These are phyloP conservation scores for Mycena filopes DNA, from an alignment of 768 basidiomycete species.

Conservation along the genomic window DNA sequence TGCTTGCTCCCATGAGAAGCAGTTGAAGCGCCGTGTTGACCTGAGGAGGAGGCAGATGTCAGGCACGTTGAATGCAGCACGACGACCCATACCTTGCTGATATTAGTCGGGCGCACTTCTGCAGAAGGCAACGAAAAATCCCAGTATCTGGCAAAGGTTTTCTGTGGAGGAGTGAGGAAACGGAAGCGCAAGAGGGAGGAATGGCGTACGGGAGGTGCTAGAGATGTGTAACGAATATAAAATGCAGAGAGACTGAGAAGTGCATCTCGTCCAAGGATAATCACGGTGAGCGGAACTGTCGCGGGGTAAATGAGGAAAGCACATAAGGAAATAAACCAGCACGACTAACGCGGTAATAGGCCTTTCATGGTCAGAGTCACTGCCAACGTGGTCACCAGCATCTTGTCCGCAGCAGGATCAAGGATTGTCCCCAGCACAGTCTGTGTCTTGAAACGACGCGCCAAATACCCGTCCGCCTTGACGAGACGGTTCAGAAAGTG, in stretches of 20 bases:
- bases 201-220: slow-evolving; percentile 83
- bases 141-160: slow-evolving; percentile 95
- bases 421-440: slow-evolving; percentile 95
- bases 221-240: slow-evolving; percentile 90
- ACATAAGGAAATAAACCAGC: background rate
- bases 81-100: slow-evolving; percentile 77
- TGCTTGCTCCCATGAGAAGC: slow-evolving; percentile 89
- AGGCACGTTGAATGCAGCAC: slow-evolving; percentile 2
- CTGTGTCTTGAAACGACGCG: slow-evolving; percentile 85
- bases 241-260: slow-evolving; percentile 89
- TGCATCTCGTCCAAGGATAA: slow-evolving; percentile 92
- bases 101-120: slow-evolving; percentile 91
- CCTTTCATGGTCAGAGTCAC: slow-evolving; percentile 86
- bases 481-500: slow-evolving; percentile 15
- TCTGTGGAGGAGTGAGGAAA: slow-evolving; percentile 54
- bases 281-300: slow-evolving; percentile 82
- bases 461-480: slow-evolving; percentile 92
- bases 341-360: slow-evolving; percentile 79
- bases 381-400: slow-evolving; percentile 93
- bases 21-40: slow-evolving; percentile 95
- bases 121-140: slow-evolving; percentile 96
- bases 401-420: slow-evolving; percentile 97
- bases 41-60: slow-evolving; percentile 47
- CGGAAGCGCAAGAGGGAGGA: slow-evolving; percentile 5
- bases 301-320: slow-evolving; percentile 9